Evolutionary conservation across 2,329 filamentous ascomycete genomes (phyloP).

Genomic region (Colletotrichum ledebouriae): DNA sequence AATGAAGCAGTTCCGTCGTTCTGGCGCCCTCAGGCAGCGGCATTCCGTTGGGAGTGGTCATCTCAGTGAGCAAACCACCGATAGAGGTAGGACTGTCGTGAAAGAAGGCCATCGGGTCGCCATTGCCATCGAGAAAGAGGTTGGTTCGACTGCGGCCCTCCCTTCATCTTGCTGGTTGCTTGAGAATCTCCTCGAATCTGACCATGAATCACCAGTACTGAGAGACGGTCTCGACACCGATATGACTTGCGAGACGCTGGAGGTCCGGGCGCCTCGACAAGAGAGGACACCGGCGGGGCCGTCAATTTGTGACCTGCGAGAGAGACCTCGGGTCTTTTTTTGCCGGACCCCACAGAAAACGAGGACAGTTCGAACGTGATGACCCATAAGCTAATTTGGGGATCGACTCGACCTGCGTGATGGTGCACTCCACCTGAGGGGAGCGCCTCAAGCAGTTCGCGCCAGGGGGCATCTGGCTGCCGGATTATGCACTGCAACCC

Average conservation of each 20-base stretch:
- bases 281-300: not conserved
- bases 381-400: constrained; percentile 33
- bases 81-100: constrained; percentile 41
- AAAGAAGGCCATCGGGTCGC: constrained; percentile 44
- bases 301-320: not conserved
- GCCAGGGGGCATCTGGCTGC: constrained; percentile 27
- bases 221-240: not conserved
- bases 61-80: constrained; percentile 44
- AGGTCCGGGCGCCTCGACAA: not conserved
- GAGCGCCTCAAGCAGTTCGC: constrained; percentile 43
- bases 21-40: constrained; percentile 45
- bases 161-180: not conserved
- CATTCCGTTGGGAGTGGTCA: constrained; percentile 55
- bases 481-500: constrained; percentile 41
- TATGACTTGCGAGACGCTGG: not conserved
- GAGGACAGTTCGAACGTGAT: constrained; percentile 36
- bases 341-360: constrained; percentile 16
- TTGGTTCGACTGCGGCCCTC: constrained; percentile 5
- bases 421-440: constrained; percentile 41
- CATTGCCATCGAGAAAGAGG: constrained; percentile 43
- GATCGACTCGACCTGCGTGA: constrained; percentile 26
- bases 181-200: not conserved
- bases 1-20: constrained; percentile 47
- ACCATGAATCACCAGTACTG: not conserved
- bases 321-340: constrained; percentile 5